A percentile compares a stretch with the other conserved stretches of the same genome.
These are phyloP conservation scores for Omphalotus guepiniiformis DNA, from an alignment of 768 basidiomycete species.

Conservation along the genomic window DNA sequence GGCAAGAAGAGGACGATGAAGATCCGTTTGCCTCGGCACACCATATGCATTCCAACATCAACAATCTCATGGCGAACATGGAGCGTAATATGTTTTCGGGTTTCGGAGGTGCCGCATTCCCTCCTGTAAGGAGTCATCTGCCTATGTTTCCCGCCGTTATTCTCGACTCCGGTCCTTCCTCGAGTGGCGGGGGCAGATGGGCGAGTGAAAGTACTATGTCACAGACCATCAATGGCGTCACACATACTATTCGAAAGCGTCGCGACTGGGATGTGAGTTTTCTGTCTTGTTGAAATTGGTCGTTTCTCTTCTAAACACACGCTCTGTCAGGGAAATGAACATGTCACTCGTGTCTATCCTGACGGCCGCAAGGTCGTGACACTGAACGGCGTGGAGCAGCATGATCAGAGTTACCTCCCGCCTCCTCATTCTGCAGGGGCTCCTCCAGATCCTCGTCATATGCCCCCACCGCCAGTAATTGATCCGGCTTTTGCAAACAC, in stretches of 20 bases:
- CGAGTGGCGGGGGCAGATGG: conserved; percentile 33
- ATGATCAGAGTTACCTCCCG: conserved; percentile 23
- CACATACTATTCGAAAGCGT: conserved; percentile 51
- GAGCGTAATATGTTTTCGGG: conserved; percentile 27
- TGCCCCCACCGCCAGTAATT: not conserved
- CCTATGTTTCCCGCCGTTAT: conserved; percentile 18
- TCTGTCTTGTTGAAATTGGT: not conserved
- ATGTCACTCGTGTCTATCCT: conserved; percentile 58
- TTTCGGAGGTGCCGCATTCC: conserved; percentile 15
- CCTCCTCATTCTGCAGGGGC: no score
- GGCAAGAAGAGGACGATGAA: conserved; percentile 25
- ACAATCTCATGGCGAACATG: conserved; percentile 27
- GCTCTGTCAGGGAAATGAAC: conserved; percentile 63
- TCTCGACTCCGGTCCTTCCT: conserved; percentile 22
- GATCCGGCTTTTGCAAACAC: not conserved
- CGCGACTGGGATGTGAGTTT: conserved; percentile 54
- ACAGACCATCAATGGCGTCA: conserved; percentile 63
- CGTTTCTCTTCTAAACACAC: conserved; percentile 9
- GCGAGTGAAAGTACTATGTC: conserved; percentile 50
- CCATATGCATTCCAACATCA: conserved; percentile 28
- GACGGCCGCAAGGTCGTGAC: conserved; percentile 65
- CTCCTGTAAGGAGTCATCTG: conserved; percentile 14
- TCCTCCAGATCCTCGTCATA: not conserved
- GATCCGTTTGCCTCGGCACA: conserved; percentile 18
- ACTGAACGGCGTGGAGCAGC: conserved; percentile 63